Conservation (phyloP, 345 rosid genomes). For the Triadica sebifera region DNA sequence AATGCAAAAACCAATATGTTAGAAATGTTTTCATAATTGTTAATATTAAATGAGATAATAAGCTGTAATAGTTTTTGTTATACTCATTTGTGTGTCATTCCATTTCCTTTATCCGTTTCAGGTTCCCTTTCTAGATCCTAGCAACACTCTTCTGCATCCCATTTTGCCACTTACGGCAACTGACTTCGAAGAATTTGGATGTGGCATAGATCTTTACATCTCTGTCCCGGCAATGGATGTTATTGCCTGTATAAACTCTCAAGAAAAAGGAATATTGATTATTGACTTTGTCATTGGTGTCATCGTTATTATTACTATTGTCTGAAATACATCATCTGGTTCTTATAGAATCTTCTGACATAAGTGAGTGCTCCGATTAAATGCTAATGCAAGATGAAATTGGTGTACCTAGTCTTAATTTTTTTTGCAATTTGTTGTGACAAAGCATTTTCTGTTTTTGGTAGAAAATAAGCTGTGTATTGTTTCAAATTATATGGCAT, state of each 20-base stretch:
- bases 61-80: background rate
- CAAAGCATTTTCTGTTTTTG: background rate
- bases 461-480: background rate
- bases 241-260: too few relatives aligned
- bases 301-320: too few relatives aligned
- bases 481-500: background rate
- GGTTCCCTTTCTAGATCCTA: conserved; percentile 92
- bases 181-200: conserved; percentile 90
- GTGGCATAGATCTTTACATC: too few relatives aligned
- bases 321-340: too few relatives aligned
- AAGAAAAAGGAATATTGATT: too few relatives aligned
- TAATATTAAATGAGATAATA: background rate
- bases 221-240: too few relatives aligned
- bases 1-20: background rate
- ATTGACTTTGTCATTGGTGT: too few relatives aligned
- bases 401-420: background rate
- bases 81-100: background rate
- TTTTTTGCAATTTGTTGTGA: background rate
- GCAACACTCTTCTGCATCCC: conserved; percentile 78
- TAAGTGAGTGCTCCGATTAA: too few relatives aligned
- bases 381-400: too few relatives aligned
- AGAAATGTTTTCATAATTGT: background rate
- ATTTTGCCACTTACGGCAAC: conserved; percentile 68
- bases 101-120: conserved; percentile 27
- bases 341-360: too few relatives aligned